These are phyloP conservation scores for Cylindrotheca fusiformis DNA, from an alignment of 108 stramenopile genomes.

Conservation along the genomic window DNA sequence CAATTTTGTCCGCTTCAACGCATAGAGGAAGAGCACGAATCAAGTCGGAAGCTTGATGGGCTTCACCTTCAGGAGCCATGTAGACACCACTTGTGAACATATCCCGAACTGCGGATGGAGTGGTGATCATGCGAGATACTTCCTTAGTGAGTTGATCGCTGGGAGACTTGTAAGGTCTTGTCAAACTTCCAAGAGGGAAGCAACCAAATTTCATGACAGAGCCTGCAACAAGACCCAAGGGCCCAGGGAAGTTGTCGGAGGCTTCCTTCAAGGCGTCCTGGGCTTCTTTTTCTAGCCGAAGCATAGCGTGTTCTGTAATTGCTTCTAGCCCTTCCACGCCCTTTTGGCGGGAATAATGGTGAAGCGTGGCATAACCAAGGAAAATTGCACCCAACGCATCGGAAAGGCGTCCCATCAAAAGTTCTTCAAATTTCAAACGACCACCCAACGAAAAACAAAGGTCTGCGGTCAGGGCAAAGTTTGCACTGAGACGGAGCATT, in stretches of 20 bases:
- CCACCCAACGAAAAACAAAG: conserved; percentile 95
- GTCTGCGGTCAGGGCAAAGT: conserved; percentile 96
- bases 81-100: conserved; percentile 83
- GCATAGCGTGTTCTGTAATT: conserved; percentile 96
- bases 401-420: conserved; percentile 91
- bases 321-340: conserved; percentile 91
- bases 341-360: conserved; percentile 88
- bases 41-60: conserved; percentile 84
- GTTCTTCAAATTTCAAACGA: conserved; percentile 96
- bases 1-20: conserved; percentile 92
- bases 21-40: conserved; percentile 87
- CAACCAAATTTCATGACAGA: conserved; percentile 90
- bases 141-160: conserved; percentile 90
- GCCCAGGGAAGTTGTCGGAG: conserved; percentile 95
- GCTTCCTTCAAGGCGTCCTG: conserved; percentile 92
- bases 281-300: conserved; percentile 85
- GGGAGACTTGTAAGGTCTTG: conserved; percentile 86
- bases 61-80: conserved; percentile 76
- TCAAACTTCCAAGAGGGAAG: conserved; percentile 85
- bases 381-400: conserved; percentile 97
- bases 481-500: conserved; percentile 92
- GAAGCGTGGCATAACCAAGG: conserved; percentile 96
- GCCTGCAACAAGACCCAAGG: conserved; percentile 75
- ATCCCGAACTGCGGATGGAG: conserved; percentile 74
- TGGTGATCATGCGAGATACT: conserved; percentile 89